Evolutionary conservation across 2,329 filamentous ascomycete species (phyloP), one percentile per base, ranked within the genome.

Genomic region (Colletotrichum ledebouriae): DNA sequence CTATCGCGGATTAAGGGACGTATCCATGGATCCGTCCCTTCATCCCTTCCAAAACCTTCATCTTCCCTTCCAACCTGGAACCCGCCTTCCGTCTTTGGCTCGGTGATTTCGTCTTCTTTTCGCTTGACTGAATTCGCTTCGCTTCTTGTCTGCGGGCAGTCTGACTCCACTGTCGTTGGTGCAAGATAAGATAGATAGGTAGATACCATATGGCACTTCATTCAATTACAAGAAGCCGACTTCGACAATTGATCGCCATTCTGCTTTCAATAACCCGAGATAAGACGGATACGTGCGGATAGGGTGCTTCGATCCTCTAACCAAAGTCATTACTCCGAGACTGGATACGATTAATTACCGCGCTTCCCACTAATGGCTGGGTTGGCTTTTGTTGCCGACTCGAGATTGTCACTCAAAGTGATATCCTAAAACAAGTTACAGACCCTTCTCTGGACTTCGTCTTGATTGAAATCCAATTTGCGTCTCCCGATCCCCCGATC

Each of bases 401-500:
- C 29, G 29, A 39, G 5, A 6, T 3, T 29, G 15, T 52, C 22
- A 17, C 15, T 29, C 17, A 12, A 29, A n/a, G 49, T 34, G 47
- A 52, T 17, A 25, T 52, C 29, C n/a, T 52, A 15, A 15, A 17
- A 29, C 9, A 17, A n/a, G 50, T 55, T 29, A 33, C 11, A 6
- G 50, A 20, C 12, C 13, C n/a, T 39, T 55, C 15, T 20, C 4
- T 29, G 29, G 6, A 9, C 25, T 29, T 55, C 7, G 20, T 41
- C 33, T 41, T 25, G 4, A 41, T 55, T 55, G 34, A 10, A 29
- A 39, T 55, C 10, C 6, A 37, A 20, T 39, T 22, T 41, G 11
- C 52, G 17, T 29, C 39, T 25, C 34, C 50, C 52, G 17, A 52
- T 55, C 52, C 29, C 17, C 25, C 25, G 50, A 55, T 55, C 11